Evolutionary conservation across 2,329 filamentous ascomycete genomes (phyloP).

Genomic region (Penicillium hesseltinei): DNA sequence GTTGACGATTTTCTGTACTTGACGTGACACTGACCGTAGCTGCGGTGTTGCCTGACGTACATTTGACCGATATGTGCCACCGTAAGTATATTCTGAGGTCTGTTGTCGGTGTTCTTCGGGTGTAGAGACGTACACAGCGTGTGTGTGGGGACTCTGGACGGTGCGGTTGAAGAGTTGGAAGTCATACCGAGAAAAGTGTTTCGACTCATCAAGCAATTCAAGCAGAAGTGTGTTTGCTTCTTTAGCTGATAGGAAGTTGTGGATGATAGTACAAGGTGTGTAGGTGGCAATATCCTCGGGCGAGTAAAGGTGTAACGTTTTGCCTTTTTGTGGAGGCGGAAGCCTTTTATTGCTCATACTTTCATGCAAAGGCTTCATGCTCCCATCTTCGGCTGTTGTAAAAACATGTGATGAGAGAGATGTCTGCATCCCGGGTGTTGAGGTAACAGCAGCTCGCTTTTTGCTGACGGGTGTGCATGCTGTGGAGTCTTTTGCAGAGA

Average conservation of each 20-base stretch:
- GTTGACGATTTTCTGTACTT: slow-evolving; percentile 76
- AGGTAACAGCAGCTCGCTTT: slow-evolving; percentile 39
- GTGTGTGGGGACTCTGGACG: slow-evolving; percentile 83
- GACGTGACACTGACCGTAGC: slow-evolving; percentile 66
- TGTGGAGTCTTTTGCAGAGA: slow-evolving; percentile 40
- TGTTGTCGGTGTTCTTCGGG: slow-evolving; percentile 67
- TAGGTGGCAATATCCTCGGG: slow-evolving; percentile 76
- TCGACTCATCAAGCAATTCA: slow-evolving; percentile 73
- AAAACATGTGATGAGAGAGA: slow-evolving; percentile 58
- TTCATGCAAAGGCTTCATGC: slow-evolving; percentile 20
- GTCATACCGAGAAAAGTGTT: slow-evolving; percentile 66
- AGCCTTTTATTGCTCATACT: neutral
- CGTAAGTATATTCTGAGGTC: slow-evolving; percentile 80
- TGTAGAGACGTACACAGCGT: slow-evolving; percentile 75
- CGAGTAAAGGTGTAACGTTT: slow-evolving; percentile 79
- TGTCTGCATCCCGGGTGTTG: slow-evolving; percentile 57
- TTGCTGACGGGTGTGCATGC: slow-evolving; percentile 14
- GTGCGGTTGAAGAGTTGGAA: slow-evolving; percentile 89
- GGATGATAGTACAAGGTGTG: slow-evolving; percentile 87
- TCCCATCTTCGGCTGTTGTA: slow-evolving; percentile 40
- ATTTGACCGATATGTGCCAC: slow-evolving; percentile 72
- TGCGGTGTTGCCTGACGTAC: slow-evolving; percentile 73
- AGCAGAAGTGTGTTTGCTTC: slow-evolving; percentile 70
- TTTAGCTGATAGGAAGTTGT: slow-evolving; percentile 76
- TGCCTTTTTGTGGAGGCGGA: slow-evolving; percentile 70